Conservation (phyloP, 345 rosid genomes). For the Populus euphratica region DNA sequence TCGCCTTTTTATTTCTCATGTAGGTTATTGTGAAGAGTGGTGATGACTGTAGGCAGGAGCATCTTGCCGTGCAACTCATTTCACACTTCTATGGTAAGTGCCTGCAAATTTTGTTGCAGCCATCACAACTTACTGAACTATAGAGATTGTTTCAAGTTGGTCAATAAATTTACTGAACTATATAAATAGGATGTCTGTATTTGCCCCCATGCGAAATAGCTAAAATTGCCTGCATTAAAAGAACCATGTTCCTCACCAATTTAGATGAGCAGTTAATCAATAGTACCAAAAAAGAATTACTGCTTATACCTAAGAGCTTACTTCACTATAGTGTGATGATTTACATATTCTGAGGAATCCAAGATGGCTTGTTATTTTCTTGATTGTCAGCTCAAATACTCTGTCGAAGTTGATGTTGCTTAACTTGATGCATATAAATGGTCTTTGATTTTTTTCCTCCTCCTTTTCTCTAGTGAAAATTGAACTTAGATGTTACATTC, state of each 20-base stretch:
- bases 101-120: background rate
- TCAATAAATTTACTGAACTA: background rate
- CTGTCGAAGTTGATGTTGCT: background rate
- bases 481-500: background rate
- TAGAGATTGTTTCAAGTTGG: background rate
- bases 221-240: background rate
- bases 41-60: conserved; percentile 99
- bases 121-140: background rate
- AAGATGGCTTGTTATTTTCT: background rate
- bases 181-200: background rate
- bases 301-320: background rate
- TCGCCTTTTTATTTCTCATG: conserved; percentile 21
- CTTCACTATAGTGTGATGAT: background rate
- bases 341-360: background rate
- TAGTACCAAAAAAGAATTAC: background rate
- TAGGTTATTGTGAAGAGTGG: conserved; percentile 97
- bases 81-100: conserved; percentile 93
- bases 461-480: background rate
- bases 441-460: background rate
- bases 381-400: background rate
- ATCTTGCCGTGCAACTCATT: conserved; percentile 97
- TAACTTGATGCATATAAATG: background rate
- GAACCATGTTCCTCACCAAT: background rate
- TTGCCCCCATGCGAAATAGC: background rate
- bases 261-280: background rate